Conservation (phyloP, 2,329 filamentous ascomycete genomes). For the Colletotrichum zoysiae region DNA sequence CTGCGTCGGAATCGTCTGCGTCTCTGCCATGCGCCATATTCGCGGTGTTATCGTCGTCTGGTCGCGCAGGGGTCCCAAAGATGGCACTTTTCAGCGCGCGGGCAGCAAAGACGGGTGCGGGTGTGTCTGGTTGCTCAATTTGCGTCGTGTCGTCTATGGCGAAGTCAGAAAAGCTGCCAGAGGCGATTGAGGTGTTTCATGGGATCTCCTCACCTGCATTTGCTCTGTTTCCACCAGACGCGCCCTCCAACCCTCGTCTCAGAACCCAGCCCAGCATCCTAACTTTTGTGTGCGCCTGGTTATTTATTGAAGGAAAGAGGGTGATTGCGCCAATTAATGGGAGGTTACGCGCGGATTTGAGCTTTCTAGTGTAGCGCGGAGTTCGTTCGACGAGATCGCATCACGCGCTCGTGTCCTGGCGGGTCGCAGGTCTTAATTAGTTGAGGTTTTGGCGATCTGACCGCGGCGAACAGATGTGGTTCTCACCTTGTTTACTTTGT, state of each 20-base stretch:
- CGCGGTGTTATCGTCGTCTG: conserved; percentile 48
- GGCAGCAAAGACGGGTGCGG: conserved; percentile 75
- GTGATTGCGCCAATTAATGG: background rate
- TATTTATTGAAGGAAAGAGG: background rate
- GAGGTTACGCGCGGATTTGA: conserved; percentile 3
- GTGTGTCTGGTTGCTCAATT: conserved; percentile 72
- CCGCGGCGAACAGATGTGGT: conserved; percentile 36
- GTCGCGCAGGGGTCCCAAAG: conserved; percentile 68
- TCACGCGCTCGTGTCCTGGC: conserved; percentile 25
- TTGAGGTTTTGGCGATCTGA: conserved; percentile 33
- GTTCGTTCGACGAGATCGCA: conserved; percentile 22
- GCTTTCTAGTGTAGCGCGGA: conserved; percentile 18
- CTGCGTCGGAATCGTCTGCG: conserved; percentile 44
- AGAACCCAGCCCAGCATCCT: conserved; percentile 72
- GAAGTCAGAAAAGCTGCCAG: conserved; percentile 1
- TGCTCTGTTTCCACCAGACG: conserved; percentile 50
- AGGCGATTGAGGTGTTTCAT: background rate
- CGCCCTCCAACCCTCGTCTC: conserved; percentile 59
- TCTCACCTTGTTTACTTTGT: conserved; percentile 46
- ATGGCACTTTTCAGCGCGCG: conserved; percentile 73
- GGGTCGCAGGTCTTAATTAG: conserved; percentile 30
- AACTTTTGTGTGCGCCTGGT: conserved; percentile 19
- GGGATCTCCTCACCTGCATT: conserved; percentile 44
- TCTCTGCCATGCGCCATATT: conserved; percentile 28
- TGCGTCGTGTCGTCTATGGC: conserved; percentile 57